Percentiles rank a stretch among this genome's conserved stretches.
Conservation (phyloP, 2,329 filamentous ascomycete species). For the Aspergillus ochraceus region DNA sequence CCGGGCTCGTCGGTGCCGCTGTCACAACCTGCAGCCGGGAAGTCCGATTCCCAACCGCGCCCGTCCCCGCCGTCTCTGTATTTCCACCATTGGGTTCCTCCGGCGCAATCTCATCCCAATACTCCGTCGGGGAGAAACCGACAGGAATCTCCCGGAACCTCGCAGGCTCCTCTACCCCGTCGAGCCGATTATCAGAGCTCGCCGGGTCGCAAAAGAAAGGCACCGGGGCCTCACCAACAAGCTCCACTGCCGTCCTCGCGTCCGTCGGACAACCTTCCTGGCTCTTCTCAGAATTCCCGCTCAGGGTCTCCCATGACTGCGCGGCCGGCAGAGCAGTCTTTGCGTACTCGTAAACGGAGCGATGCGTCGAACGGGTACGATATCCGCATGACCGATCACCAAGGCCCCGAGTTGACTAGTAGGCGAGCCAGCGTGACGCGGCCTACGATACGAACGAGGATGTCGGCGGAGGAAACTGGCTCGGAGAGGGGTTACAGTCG, state of each 20-base stretch:
- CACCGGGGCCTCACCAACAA: constrained; percentile 54
- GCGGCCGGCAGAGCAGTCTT: background rate
- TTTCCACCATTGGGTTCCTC: constrained; percentile 92
- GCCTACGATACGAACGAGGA: background rate
- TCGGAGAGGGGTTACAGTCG: background rate
- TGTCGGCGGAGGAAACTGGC: background rate
- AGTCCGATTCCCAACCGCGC: constrained; percentile 59
- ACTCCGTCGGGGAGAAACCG: constrained; percentile 73
- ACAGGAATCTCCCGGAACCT: constrained; percentile 48
- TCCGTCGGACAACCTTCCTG: constrained; percentile 37
- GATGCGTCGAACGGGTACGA: constrained; percentile 10
- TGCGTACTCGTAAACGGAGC: constrained; percentile 12
- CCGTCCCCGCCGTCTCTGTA: constrained; percentile 74
- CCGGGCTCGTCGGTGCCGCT: constrained; percentile 45
- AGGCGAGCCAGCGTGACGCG: background rate
- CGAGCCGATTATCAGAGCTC: constrained; percentile 67
- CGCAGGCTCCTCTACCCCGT: constrained; percentile 44
- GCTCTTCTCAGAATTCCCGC: constrained; percentile 4
- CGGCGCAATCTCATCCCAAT: constrained; percentile 66
- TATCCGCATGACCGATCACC: background rate
- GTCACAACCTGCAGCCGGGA: constrained; percentile 52
- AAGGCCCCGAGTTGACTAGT: background rate
- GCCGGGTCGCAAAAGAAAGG: constrained; percentile 78
- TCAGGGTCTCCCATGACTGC: constrained; percentile 35
- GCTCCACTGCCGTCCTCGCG: constrained; percentile 53